These are phyloP conservation scores for Haplosporangium sp. DNA, from an alignment of 371 early-diverging fungal genomes.

Conservation along the genomic window DNA sequence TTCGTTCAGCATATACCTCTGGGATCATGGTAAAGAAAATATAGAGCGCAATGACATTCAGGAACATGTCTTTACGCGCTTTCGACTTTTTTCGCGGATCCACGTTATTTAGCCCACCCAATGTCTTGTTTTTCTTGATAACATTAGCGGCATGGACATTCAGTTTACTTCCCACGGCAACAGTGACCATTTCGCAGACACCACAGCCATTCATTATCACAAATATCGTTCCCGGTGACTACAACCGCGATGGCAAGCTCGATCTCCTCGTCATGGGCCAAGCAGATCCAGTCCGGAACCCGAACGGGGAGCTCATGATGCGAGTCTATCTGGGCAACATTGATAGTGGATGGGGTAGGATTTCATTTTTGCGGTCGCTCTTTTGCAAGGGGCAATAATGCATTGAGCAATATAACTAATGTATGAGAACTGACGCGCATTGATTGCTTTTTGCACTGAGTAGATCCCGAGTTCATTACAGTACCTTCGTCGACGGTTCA, in stretches of 20 bases:
- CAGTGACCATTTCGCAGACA: constrained; percentile 32
- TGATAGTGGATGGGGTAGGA: constrained; percentile 69
- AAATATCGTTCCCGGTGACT: constrained; percentile 87
- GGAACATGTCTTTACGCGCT: not conserved
- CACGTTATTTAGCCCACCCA: not conserved
- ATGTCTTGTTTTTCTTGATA: not conserved
- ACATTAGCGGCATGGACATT: constrained; percentile 26
- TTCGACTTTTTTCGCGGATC: not conserved
- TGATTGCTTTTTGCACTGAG: not conserved
- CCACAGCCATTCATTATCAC: constrained; percentile 66
- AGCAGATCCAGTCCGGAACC: constrained; percentile 50
- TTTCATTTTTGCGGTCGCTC: not conserved
- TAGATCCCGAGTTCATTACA: constrained; percentile 58
- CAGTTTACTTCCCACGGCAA: constrained; percentile 23
- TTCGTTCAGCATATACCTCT: constrained; percentile 72
- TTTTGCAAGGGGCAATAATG: too few species aligned
- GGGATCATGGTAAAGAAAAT: constrained; percentile 63
- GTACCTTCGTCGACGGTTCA: constrained; percentile 67
- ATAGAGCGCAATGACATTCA: not conserved
- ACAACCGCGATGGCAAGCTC: constrained; percentile 85
- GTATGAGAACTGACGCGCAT: not conserved
- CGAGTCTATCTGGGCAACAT: constrained; percentile 79
- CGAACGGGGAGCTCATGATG: constrained; percentile 69
- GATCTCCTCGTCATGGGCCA: constrained; percentile 85
- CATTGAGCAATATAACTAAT: not conserved